These are phyloP conservation scores for Teunomyces panamensis DNA, from an alignment of 805 yeast species.

Conservation along the genomic window DNA sequence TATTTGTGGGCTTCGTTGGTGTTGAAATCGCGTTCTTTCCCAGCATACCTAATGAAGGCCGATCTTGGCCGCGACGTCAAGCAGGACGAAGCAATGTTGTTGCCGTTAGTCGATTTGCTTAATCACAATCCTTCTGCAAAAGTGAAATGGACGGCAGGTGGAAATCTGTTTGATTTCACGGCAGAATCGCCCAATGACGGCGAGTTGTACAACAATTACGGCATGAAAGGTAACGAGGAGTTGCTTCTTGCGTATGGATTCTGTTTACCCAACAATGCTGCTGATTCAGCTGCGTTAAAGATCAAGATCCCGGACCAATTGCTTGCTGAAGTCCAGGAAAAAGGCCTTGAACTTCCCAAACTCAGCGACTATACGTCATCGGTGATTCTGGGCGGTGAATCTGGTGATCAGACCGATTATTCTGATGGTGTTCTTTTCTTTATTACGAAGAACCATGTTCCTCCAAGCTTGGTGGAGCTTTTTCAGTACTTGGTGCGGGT, in stretches of 20 bases:
- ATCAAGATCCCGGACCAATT: conserved; percentile 47
- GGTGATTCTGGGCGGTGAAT: conserved; percentile 14
- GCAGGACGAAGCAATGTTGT: conserved; percentile 58
- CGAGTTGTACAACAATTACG: conserved; percentile 79
- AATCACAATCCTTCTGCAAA: conserved; percentile 65
- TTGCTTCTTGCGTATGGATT: conserved; percentile 82
- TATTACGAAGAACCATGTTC: conserved; percentile 32
- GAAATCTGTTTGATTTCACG: conserved; percentile 38
- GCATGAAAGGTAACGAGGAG: conserved; percentile 85
- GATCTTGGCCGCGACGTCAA: conserved; percentile 17
- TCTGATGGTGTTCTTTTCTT: conserved; percentile 40
- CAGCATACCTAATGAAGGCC: conserved; percentile 53
- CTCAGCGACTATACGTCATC: conserved; percentile 40
- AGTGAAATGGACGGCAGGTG: conserved; percentile 57
- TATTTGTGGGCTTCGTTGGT: conserved; percentile 76
- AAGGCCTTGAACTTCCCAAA: conserved; percentile 39
- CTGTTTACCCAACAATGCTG: conserved; percentile 51
- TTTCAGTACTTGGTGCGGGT: conserved; percentile 52
- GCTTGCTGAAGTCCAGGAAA: conserved; percentile 26
- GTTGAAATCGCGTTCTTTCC: conserved; percentile 78
- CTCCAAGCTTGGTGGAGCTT: conserved; percentile 45
- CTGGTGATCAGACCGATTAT: conserved; percentile 8
- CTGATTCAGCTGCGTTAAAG: conserved; percentile 59
- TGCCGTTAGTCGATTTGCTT: conserved; percentile 75
- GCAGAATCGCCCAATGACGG: conserved; percentile 25